phyloP scores from a whole-genome alignment of 2,329 filamentous ascomycete species.

The Nigrospora sphaerica region DNA sequence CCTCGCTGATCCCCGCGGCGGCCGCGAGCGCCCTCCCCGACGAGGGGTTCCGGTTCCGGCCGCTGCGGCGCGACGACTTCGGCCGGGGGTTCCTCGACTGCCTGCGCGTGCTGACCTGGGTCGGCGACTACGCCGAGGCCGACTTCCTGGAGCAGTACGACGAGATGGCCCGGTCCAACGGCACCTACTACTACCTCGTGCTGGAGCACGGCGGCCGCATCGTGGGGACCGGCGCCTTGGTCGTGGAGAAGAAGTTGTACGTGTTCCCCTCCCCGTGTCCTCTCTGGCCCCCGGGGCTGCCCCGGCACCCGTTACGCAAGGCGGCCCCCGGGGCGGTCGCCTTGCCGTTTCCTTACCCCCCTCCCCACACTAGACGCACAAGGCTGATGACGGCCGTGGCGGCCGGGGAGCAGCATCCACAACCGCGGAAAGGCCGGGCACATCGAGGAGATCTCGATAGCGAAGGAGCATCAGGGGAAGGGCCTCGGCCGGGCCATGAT shows the following conservation, averaged over 20 bases:
- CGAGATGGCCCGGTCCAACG: slow-evolving; percentile 34
- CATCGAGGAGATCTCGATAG: slow-evolving; percentile 78
- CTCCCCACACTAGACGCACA: neutral
- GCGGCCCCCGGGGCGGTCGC: neutral
- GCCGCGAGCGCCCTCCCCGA: slow-evolving; percentile 55
- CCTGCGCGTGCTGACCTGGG: slow-evolving; percentile 67
- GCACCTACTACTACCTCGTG: slow-evolving; percentile 64
- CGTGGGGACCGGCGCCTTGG: slow-evolving; percentile 67
- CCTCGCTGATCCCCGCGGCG: slow-evolving; percentile 57
- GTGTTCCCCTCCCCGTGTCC: slow-evolving; percentile 15
- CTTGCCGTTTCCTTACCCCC: neutral
- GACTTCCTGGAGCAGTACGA: slow-evolving; percentile 50
- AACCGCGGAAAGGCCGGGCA: slow-evolving; percentile 65
- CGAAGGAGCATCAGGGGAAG: slow-evolving; percentile 73
- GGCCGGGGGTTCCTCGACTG: slow-evolving; percentile 67
- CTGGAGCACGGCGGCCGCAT: slow-evolving; percentile 57
- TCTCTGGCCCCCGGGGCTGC: neutral
- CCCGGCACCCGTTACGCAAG: too few relatives aligned
- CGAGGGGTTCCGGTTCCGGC: slow-evolving; percentile 60
- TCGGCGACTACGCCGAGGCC: slow-evolving; percentile 59
- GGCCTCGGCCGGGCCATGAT: slow-evolving; percentile 72
- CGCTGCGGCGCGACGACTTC: slow-evolving; percentile 63
- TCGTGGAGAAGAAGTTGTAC: slow-evolving; percentile 75
- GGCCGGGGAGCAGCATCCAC: slow-evolving; percentile 45
- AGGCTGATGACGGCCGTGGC: slow-evolving; percentile 1